phyloP scores from a whole-genome alignment of 2,329 filamentous ascomycete genomes.

The Graphiopsis chlorocephala region DNA sequence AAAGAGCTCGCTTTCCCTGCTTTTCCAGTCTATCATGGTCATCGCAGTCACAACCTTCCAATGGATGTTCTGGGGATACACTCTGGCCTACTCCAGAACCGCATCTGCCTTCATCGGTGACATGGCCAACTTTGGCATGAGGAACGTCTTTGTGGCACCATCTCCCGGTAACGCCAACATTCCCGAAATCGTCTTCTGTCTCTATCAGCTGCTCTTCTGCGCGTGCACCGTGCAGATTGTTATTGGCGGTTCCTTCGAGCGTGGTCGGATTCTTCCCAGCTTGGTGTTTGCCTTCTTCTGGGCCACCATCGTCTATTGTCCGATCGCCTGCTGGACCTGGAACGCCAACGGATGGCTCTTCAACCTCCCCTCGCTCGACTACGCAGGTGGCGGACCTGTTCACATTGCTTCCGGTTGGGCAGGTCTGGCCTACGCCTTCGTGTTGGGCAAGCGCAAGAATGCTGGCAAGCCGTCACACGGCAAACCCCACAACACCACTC shows the following conservation, averaged over 20 bases:
- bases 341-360: slow-evolving; percentile 65
- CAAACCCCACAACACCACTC: slow-evolving; percentile 61
- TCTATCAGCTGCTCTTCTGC: slow-evolving; percentile 65
- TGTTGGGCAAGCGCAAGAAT: slow-evolving; percentile 58
- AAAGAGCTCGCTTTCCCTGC: slow-evolving; percentile 60
- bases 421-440: slow-evolving; percentile 62
- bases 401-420: slow-evolving; percentile 62
- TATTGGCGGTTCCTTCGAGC: slow-evolving; percentile 62
- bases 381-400: slow-evolving; percentile 62
- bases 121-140: slow-evolving; percentile 60
- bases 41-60: slow-evolving; percentile 56
- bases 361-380: slow-evolving; percentile 59
- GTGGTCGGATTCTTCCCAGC: slow-evolving; percentile 62
- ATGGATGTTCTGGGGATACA: slow-evolving; percentile 61
- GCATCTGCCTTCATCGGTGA: slow-evolving; percentile 63
- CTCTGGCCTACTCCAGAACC: slow-evolving; percentile 59
- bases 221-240: slow-evolving; percentile 62
- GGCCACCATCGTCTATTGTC: slow-evolving; percentile 64
- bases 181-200: slow-evolving; percentile 64
- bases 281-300: slow-evolving; percentile 63
- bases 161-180: slow-evolving; percentile 56
- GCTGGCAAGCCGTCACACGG: slow-evolving; percentile 49
- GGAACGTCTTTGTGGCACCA: slow-evolving; percentile 59
- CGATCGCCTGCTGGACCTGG: slow-evolving; percentile 66
- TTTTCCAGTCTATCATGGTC: slow-evolving; percentile 64